Percentiles rank a stretch among this genome's conserved stretches.
Evolutionary conservation across 2,329 filamentous ascomycete species (phyloP).

Genomic region (Cercospora nicotianae): DNA sequence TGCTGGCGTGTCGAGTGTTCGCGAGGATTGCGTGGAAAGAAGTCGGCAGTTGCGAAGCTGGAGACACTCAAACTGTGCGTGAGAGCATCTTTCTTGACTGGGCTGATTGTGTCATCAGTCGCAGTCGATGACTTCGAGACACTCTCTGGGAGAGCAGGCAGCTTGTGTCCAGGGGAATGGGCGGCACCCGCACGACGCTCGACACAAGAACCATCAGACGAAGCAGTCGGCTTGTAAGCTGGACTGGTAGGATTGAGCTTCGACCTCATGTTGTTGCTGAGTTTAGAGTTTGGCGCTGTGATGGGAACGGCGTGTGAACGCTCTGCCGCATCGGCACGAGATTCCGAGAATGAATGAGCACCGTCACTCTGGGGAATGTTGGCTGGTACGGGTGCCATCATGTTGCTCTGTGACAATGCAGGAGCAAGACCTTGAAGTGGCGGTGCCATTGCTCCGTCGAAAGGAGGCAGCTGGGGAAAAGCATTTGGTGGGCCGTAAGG

Average conservation of each 20-base stretch:
- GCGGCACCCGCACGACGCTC: constrained; percentile 20
- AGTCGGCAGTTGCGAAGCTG: constrained; percentile 42
- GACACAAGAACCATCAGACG: constrained; percentile 2
- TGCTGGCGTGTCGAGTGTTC: constrained; percentile 41
- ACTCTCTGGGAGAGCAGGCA: constrained; percentile 10
- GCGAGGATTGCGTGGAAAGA: constrained; percentile 42
- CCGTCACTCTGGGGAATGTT: constrained; percentile 33
- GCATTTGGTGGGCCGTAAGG: constrained; percentile 28
- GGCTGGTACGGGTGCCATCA: background rate
- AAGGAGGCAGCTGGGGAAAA: constrained; percentile 33
- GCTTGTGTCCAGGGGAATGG: constrained; percentile 25
- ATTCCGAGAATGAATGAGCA: constrained; percentile 26
- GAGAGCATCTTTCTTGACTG: constrained; percentile 29
- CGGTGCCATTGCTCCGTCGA: constrained; percentile 35
- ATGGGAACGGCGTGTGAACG: constrained; percentile 39
- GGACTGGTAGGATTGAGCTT: constrained; percentile 43
- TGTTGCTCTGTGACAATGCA: background rate
- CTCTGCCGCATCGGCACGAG: constrained; percentile 24
- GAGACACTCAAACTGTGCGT: constrained; percentile 39
- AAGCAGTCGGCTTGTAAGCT: constrained; percentile 38
- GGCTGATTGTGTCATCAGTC: constrained; percentile 29
- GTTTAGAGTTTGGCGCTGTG: constrained; percentile 35
- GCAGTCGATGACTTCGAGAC: constrained; percentile 17
- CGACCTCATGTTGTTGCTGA: constrained; percentile 31
- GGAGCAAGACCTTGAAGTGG: constrained; percentile 14